Conservation (phyloP, 176 grass and related monocot genomes). For the Chrysopogon serrulatus region DNA sequence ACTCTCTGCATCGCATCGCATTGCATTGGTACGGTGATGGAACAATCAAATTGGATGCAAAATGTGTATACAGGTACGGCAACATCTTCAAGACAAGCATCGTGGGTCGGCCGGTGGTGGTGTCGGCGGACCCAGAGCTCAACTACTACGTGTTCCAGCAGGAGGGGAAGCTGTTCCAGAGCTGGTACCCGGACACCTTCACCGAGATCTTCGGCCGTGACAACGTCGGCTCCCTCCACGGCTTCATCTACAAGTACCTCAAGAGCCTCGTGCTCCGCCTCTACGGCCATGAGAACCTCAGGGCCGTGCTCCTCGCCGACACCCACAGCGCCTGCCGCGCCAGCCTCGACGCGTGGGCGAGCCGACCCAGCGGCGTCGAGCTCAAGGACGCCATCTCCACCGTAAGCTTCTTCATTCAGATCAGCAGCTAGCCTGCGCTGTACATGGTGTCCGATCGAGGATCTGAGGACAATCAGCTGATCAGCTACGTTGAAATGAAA, state of each 20-base stretch:
- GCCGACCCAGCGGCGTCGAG: slow-evolving; percentile 23
- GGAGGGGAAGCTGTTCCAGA: slow-evolving; percentile 84
- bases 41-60: neutral
- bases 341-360: slow-evolving; percentile 37
- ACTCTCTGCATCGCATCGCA: neutral
- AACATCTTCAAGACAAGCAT: slow-evolving; percentile 82
- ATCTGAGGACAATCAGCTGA: no score
- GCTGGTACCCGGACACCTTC: slow-evolving; percentile 87
- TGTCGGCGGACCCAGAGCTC: slow-evolving; percentile 60
- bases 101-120: slow-evolving; percentile 55
- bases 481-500: no score
- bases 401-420: no score
- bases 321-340: neutral
- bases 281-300: slow-evolving; percentile 69
- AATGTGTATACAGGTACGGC: slow-evolving; percentile 36
- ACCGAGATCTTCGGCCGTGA: slow-evolving; percentile 74
- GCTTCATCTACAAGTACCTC: slow-evolving; percentile 84
- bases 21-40: neutral
- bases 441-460: no score
- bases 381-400: slow-evolving; percentile 57
- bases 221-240: slow-evolving; percentile 70
- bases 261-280: slow-evolving; percentile 63
- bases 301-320: slow-evolving; percentile 20
- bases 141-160: slow-evolving; percentile 70
- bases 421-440: no score